Conservation (phyloP, 2,329 filamentous ascomycete genomes). For the Monosporascus sp. region DNA sequence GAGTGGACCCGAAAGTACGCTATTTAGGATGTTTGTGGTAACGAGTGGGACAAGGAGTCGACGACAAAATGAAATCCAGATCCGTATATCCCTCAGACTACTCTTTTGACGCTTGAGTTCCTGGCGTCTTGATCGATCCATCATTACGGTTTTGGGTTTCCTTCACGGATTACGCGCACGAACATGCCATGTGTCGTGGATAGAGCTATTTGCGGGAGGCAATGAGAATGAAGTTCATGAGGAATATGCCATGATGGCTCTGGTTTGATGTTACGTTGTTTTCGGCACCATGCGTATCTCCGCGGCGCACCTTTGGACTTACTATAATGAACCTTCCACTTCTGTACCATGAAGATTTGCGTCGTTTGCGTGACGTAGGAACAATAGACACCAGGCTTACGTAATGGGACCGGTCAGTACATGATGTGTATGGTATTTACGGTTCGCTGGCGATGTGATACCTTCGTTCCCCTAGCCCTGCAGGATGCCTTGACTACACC, state of each 20-base stretch:
- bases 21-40: slow-evolving; percentile 52
- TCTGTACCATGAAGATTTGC: background rate
- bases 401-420: too few species aligned
- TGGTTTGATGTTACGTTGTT: background rate
- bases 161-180: slow-evolving; percentile 11
- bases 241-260: background rate
- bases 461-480: too few species aligned
- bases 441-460: background rate
- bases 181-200: background rate
- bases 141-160: slow-evolving; percentile 18
- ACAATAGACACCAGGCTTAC: too few species aligned
- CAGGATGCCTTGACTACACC: too few species aligned
- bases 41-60: background rate
- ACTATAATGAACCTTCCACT: background rate
- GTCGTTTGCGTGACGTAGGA: background rate
- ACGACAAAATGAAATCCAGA: background rate
- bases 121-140: slow-evolving; percentile 19
- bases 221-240: slow-evolving; percentile 9
- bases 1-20: slow-evolving; percentile 99
- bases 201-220: background rate
- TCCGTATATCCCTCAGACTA: background rate
- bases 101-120: slow-evolving; percentile 20
- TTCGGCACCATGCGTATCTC: background rate
- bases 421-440: background rate
- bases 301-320: background rate